These are phyloP conservation scores for Rhizopogon sp. DNA, from an alignment of 768 basidiomycete species.

Conservation along the genomic window DNA sequence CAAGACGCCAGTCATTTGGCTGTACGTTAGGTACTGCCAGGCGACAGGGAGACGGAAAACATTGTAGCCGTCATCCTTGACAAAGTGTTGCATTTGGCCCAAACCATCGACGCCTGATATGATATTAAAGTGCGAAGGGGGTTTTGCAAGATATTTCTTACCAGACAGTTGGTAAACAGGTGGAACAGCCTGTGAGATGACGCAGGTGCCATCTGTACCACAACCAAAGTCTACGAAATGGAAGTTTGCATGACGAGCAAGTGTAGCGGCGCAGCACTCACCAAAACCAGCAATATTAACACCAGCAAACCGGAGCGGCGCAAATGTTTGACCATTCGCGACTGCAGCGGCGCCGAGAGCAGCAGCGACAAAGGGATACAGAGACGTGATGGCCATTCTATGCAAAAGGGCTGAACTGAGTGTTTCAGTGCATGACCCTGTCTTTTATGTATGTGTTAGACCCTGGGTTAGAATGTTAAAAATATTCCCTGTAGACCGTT, in stretches of 20 bases:
- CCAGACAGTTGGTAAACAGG: slow-evolving; percentile 43
- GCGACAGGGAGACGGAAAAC: slow-evolving; percentile 56
- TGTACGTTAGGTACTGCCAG: slow-evolving; percentile 50
- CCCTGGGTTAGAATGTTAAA: slow-evolving; percentile 1
- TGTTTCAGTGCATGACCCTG: background rate
- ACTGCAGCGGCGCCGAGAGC: slow-evolving; percentile 7
- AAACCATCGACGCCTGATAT: slow-evolving; percentile 9
- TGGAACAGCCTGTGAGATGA: slow-evolving; percentile 33
- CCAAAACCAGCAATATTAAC: slow-evolving; percentile 53
- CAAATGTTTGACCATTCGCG: slow-evolving; percentile 12
- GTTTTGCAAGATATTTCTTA: slow-evolving; percentile 8
- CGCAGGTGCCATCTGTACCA: slow-evolving; percentile 38
- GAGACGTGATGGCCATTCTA: slow-evolving; percentile 14
- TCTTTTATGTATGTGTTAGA: slow-evolving; percentile 8
- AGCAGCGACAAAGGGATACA: slow-evolving; percentile 9
- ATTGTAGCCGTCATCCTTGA: slow-evolving; percentile 48
- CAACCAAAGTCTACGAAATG: slow-evolving; percentile 39
- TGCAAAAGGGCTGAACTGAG: background rate
- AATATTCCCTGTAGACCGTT: slow-evolving; percentile 4
- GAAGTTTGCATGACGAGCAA: background rate
- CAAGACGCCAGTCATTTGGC: slow-evolving; percentile 34
- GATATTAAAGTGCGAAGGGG: background rate
- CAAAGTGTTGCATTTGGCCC: slow-evolving; percentile 63
- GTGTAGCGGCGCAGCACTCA: background rate
- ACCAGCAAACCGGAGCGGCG: slow-evolving; percentile 33